Percentiles rank a stretch among this genome's conserved stretches.
Conservation (phyloP, 2,329 filamentous ascomycete genomes). For the Trematosphaeria pertusa region DNA sequence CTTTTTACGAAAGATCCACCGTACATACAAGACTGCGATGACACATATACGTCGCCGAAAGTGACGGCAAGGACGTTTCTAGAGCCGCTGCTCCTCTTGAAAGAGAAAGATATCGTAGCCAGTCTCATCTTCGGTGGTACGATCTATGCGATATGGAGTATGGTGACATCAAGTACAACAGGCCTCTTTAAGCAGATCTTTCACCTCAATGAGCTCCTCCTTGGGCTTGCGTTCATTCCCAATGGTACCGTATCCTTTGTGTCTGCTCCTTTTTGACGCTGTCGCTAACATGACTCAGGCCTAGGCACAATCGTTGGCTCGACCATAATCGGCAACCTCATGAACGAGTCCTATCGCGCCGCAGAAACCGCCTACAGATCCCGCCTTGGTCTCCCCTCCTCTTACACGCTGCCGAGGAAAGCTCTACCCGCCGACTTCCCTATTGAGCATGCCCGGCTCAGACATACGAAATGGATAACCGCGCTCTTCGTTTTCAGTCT, state of each 20-base stretch:
- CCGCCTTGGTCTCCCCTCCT: conserved; percentile 35
- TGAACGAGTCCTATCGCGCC: conserved; percentile 51
- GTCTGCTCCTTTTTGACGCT: background rate
- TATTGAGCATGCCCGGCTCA: conserved; percentile 49
- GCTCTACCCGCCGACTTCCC: conserved; percentile 47
- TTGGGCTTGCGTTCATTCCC: conserved; percentile 53
- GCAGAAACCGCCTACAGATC: conserved; percentile 43
- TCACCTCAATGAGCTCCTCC: conserved; percentile 46
- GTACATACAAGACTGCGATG: conserved; percentile 2
- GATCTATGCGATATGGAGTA: conserved; percentile 57
- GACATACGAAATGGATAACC: conserved; percentile 49
- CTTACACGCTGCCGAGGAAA: conserved; percentile 22
- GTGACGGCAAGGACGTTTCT: conserved; percentile 46
- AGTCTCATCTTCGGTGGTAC: conserved; percentile 54
- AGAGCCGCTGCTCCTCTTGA: conserved; percentile 50
- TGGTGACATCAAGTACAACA: conserved; percentile 56
- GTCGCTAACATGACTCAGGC: conserved; percentile 14
- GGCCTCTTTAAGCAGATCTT: conserved; percentile 50
- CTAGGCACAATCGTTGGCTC: conserved; percentile 53
- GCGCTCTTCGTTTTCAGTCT: conserved; percentile 45
- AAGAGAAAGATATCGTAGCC: conserved; percentile 56
- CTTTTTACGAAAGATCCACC: conserved; percentile 7
- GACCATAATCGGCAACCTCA: conserved; percentile 50
- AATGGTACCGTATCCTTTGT: conserved; percentile 35
- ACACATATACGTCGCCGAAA: conserved; percentile 18